Conservation (phyloP, 495 filamentous ascomycete genomes). For the Tuber brumale region DNA sequence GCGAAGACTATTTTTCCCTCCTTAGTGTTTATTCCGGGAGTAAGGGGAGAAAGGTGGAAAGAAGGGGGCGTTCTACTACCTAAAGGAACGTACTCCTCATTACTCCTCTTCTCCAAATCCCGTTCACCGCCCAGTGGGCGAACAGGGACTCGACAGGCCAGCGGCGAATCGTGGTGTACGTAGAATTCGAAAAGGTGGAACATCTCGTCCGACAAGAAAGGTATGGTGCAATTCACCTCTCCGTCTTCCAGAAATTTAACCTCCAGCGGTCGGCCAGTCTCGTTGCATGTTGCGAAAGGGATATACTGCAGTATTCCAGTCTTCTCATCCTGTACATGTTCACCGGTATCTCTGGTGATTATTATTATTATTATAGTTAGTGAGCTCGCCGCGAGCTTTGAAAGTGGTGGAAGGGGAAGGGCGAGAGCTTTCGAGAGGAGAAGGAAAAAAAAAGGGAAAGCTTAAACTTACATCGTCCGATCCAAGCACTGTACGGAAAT, state of each 20-base stretch:
- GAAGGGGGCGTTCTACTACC: constrained; percentile 19
- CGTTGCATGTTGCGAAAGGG: constrained; percentile 86
- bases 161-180: constrained; percentile 89
- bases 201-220: constrained; percentile 74
- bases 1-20: constrained; percentile 59
- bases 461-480: constrained; percentile 48
- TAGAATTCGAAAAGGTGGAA: constrained; percentile 99
- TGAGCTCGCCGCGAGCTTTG: not conserved
- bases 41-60: not conserved
- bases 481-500: constrained; percentile 48
- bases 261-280: constrained; percentile 73
- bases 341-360: constrained; percentile 53
- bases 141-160: constrained; percentile 84
- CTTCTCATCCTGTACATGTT: constrained; percentile 69
- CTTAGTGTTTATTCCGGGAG: constrained; percentile 6
- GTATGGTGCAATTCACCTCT: constrained; percentile 83
- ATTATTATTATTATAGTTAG: not conserved
- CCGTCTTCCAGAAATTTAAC: constrained; percentile 74
- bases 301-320: constrained; percentile 82
- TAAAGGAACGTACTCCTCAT: constrained; percentile 53
- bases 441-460: not conserved
- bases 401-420: constrained; percentile 3
- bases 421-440: not conserved
- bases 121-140: constrained; percentile 51
- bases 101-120: constrained; percentile 16